These are phyloP conservation scores for Scedosporium dehoogii DNA, from an alignment of 2,329 filamentous ascomycete species.

Conservation along the genomic window DNA sequence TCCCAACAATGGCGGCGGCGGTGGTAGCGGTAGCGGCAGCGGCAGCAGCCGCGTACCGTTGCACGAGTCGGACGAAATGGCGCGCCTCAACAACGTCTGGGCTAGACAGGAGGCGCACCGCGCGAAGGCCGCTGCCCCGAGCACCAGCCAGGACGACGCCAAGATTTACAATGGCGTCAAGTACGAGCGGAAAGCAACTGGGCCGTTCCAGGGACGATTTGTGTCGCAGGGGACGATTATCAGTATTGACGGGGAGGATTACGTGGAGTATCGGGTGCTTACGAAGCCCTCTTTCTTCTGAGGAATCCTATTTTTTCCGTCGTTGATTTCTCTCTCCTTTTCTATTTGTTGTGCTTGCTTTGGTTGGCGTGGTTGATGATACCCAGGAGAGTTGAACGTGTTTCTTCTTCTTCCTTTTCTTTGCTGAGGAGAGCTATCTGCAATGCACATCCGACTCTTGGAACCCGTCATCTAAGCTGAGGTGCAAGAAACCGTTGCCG, in stretches of 20 bases:
- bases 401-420: neutral
- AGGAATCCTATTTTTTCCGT: neutral
- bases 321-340: neutral
- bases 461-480: no score
- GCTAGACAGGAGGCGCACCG: slow-evolving; percentile 39
- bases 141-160: slow-evolving; percentile 31
- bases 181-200: slow-evolving; percentile 51
- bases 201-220: slow-evolving; percentile 53
- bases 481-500: no score
- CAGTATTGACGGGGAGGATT: slow-evolving; percentile 57
- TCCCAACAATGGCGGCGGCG: neutral
- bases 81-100: slow-evolving; percentile 47
- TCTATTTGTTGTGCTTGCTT: neutral
- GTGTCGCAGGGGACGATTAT: slow-evolving; percentile 52
- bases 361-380: no score
- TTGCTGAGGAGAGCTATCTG: neutral
- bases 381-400: neutral
- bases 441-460: no score
- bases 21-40: slow-evolving; percentile 14
- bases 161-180: slow-evolving; percentile 51
- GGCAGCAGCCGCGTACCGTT: slow-evolving; percentile 23
- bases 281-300: slow-evolving; percentile 54
- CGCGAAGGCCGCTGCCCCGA: slow-evolving; percentile 21
- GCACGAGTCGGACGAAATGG: slow-evolving; percentile 37
- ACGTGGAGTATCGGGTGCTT: slow-evolving; percentile 56